Evolutionary conservation across 805 yeast genomes (phyloP), one percentile per base, ranked within the genome.

Genomic region (Candida caryicola): DNA sequence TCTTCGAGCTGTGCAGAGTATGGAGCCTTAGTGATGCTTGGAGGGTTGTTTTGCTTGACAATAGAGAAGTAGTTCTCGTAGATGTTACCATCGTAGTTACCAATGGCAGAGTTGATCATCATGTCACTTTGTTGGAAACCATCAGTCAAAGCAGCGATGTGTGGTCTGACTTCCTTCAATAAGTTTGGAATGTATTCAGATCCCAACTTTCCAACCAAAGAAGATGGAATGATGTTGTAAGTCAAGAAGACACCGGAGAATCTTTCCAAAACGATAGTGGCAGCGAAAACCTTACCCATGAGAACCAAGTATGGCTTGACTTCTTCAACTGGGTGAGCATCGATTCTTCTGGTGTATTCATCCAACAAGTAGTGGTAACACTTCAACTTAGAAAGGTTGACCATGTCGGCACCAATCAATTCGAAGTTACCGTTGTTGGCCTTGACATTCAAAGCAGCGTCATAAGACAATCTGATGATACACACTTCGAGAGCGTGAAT

Each of bases 191-290:
- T 55, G 39, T 83, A 57, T 17, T 64, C 65, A 17, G 67, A 60
- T 46, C 83, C 64, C 45, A 80, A 56, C 34, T 56, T 57, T 30
- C 72, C 71, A 38, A 76, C 69, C 38, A 69, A 62, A 7, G 66
- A 66, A 7, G 83, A 64, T 8, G 76, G 62, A 25, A 83, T 64
- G 35, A 81, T 72, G 21, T 74, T 74, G 54, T 73, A 76, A 47
- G 82, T 83, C 58, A 86, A 68, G 64, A 89, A 89, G 29, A 74
- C 69, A 41, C 89, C 82, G 13, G 86, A 75, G 62, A 79, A 85
- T 38, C 74, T 73, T 51, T 87, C 91, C 49, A 67, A 56, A 49
- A 87, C 74, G 54, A 79, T 72, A 28, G 81, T 56, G 14, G 54
- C 51, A 0, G 86, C 82, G 59, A 82, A 86, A 41, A 85, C 62